Evolutionary conservation across 257 asterid species (phyloP), one percentile per base, ranked within the genome.

Genomic region (Fraxinus pennsylvanica): DNA sequence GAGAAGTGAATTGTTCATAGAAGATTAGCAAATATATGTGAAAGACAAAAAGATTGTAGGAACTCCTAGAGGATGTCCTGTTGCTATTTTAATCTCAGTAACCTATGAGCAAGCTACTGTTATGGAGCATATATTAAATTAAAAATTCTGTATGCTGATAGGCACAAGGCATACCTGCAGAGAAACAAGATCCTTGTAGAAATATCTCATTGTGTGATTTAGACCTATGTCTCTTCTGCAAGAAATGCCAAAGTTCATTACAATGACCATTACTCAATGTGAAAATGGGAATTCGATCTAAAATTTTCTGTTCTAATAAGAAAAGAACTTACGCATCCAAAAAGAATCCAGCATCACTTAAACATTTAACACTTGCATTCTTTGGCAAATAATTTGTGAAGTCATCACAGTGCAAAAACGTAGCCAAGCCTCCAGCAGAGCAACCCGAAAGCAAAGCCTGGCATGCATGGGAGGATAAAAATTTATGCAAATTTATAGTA

Each of bases 401-500:
- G 43, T 87, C 76, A 83, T 95, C 97, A 72, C 99, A 95, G 61
- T 93, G 99, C 73, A 88, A 84, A 82, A 95, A 93, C 43, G 99
- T 80, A 5, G 98, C 91, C 84, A 95, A 75, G 13, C 99, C 98
- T 33, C 99, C 99, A 70, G 99, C 99, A 43, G 99, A 95, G 88
- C 99, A 91, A 79, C 99, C 99, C 61, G 97, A 90, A 63, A 95
- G 93, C 85, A 95, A 81, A 74, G 99, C 97, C 99, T 95, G 87
- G 8, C 0, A 33, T 66, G 12, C n/a, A 70, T 21, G 21, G 69
- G 47, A 69, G 25, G 47, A 78, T 25, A 39, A 61, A 5, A 80
- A 8, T 17, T 67, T 52, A 22, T 5, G 52, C 38, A 61, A 57
- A 61, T 10, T 33, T 22, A 63, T 63, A 63, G 47, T 30, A 13